Percentiles rank a stretch among this genome's conserved stretches.
Conservation (phyloP, 2,329 filamentous ascomycete genomes). For the Pleoardoris graminearum region DNA sequence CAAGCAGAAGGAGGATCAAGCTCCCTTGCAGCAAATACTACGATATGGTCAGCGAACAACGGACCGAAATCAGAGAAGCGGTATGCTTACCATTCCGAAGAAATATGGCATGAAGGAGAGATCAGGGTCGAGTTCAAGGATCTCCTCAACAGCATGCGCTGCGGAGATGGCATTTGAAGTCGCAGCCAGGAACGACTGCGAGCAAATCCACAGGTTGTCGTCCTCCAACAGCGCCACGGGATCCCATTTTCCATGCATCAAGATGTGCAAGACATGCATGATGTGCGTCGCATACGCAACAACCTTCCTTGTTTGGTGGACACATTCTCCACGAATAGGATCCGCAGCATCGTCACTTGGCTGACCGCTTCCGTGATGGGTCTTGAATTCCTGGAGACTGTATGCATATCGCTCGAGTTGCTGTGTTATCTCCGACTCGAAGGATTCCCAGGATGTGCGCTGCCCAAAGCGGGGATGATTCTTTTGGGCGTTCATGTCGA, state of each 20-base stretch:
- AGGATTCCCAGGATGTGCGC: slow-evolving; percentile 73
- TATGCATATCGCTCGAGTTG: slow-evolving; percentile 82
- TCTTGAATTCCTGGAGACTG: slow-evolving; percentile 70
- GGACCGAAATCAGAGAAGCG: neutral
- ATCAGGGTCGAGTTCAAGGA: slow-evolving; percentile 87
- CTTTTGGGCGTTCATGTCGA: slow-evolving; percentile 84
- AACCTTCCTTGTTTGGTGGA: slow-evolving; percentile 84
- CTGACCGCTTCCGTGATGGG: slow-evolving; percentile 48
- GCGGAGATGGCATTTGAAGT: slow-evolving; percentile 88
- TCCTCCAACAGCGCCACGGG: slow-evolving; percentile 88
- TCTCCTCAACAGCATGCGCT: slow-evolving; percentile 82
- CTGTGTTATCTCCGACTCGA: slow-evolving; percentile 74
- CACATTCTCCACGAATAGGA: slow-evolving; percentile 64
- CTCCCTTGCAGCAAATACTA: slow-evolving; percentile 83
- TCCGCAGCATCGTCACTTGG: slow-evolving; percentile 40
- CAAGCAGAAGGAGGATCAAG: slow-evolving; percentile 82
- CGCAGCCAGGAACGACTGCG: slow-evolving; percentile 80
- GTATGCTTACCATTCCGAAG: slow-evolving; percentile 72
- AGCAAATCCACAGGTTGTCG: slow-evolving; percentile 91
- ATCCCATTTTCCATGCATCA: slow-evolving; percentile 91
- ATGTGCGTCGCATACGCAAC: slow-evolving; percentile 89
- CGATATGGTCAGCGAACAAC: slow-evolving; percentile 11
- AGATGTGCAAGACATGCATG: slow-evolving; percentile 90
- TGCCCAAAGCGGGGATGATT: slow-evolving; percentile 86
- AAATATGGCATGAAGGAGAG: slow-evolving; percentile 96